phyloP scores from a whole-genome alignment of 2,329 filamentous ascomycete species.

The Plenodomus tracheiphilus region DNA sequence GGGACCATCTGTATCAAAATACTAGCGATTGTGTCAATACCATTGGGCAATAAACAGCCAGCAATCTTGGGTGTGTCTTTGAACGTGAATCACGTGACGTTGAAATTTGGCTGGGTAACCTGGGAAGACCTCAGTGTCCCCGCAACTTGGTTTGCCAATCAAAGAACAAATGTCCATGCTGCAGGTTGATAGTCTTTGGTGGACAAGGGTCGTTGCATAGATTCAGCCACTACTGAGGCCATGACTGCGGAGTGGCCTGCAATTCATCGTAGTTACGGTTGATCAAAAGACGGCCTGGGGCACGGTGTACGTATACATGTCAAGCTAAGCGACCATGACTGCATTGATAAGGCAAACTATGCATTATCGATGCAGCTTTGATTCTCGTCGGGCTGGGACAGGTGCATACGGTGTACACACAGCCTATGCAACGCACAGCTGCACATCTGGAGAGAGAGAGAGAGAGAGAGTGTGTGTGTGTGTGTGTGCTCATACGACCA shows the following conservation, averaged over 20 bases:
- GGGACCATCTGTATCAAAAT: conserved; percentile 39
- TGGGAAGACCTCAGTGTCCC: no score
- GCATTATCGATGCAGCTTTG: not conserved
- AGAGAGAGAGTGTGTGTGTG: no score
- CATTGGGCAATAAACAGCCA: conserved; percentile 31
- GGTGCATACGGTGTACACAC: no score
- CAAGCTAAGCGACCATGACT: not conserved
- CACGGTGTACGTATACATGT: not conserved
- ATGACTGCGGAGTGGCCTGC: no score
- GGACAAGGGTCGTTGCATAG: no score
- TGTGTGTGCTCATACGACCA: no score
- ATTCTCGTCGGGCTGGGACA: not conserved
- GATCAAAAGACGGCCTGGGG: no score
- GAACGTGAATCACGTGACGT: conserved; percentile 26
- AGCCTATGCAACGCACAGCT: not conserved
- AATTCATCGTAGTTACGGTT: no score
- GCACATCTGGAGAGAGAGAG: not conserved
- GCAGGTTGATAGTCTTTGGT: no score
- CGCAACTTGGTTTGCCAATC: no score
- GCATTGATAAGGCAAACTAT: not conserved
- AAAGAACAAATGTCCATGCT: no score
- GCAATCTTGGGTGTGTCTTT: not conserved
- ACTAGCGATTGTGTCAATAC: conserved; percentile 41
- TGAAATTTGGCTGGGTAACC: not conserved
- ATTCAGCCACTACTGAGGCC: no score